These are phyloP conservation scores for Amyloporia xantha DNA, from an alignment of 768 basidiomycete species.

Conservation along the genomic window DNA sequence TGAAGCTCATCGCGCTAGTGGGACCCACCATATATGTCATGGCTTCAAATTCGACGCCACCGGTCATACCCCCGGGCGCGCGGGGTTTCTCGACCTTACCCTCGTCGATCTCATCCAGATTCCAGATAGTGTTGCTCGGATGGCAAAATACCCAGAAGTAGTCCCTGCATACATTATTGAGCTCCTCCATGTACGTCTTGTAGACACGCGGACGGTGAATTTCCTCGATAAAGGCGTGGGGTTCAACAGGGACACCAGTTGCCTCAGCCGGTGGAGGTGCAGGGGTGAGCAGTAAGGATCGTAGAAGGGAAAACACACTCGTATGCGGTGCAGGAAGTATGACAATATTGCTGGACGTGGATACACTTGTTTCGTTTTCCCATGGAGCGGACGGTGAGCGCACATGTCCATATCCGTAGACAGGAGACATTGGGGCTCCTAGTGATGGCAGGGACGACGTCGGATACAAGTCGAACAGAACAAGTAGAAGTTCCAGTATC, in stretches of 20 bases:
- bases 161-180: conserved; percentile 88
- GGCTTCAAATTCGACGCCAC: conserved; percentile 96
- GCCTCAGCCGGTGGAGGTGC: conserved; percentile 61
- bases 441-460: conserved; percentile 54
- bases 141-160: conserved; percentile 99
- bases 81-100: conserved; percentile 80
- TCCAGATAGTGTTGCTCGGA: conserved; percentile 88
- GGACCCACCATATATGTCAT: conserved; percentile 84
- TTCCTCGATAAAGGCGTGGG: conserved; percentile 77
- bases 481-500: conserved; percentile 80
- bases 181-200: conserved; percentile 75
- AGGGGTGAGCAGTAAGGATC: conserved; percentile 66
- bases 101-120: conserved; percentile 77
- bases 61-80: conserved; percentile 97
- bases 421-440: conserved; percentile 23
- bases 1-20: too few relatives aligned
- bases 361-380: conserved; percentile 39
- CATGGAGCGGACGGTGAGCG: conserved; percentile 43
- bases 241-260: conserved; percentile 51
- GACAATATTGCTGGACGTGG: conserved; percentile 43
- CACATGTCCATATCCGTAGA: conserved; percentile 17
- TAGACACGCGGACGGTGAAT: conserved; percentile 66
- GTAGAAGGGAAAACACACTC: conserved; percentile 66
- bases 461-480: conserved; percentile 88
- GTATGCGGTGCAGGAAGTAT: conserved; percentile 70